Evolutionary conservation across 129 eudicot genomes (phyloP), one percentile per base, ranked within the genome.

Genomic region (Deinandra increscens): DNA sequence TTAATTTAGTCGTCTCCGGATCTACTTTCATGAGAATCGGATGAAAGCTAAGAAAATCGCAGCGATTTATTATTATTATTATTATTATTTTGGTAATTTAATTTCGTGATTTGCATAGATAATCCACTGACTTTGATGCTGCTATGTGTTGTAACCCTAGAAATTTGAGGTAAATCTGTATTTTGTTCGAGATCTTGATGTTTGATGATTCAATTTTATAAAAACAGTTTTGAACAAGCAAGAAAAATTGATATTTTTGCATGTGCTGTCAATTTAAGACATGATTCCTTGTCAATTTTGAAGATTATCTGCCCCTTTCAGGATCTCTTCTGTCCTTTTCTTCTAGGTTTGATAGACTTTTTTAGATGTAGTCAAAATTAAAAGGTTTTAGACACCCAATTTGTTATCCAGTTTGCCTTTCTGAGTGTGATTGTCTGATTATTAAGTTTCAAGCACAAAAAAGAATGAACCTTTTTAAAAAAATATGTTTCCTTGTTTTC

Each of bases 231-330:
- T 59, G 59, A 33, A 4, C 17, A 14, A 50, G 13, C 12, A 6
- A 41, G 4, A 48, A 26, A 13, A 17, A 31, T 23, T 41, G 55
- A 6, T 70, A 29, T 42, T 53, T 15, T 49, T 63, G 23, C 22
- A 33, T 59, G 11, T 9, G 15, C 29, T 58, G 54, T 71, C 41
- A 6, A 8, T 54, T 54, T 6, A 54, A 22, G 34, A 51, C 34
- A 10, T 19, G 10, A 9, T 29, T 58, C 17, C 12, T 29, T 59
- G 76, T 71, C 66, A 58, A 59, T 71, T 59, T 43, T 50, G 33
- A 17, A 68, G 34, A 46, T 68, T 46, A 46, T 68, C 61, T 6
- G 8, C 11, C 44, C 11, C 17, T 9, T 67, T 48, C 3, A 7
- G 2, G 54, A 26, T 49, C 48, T 64, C 41, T 23, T 44, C 20